These are phyloP conservation scores for Trichophyton schoenleinii DNA, from an alignment of 2,329 filamentous ascomycete species.

Conservation along the genomic window DNA sequence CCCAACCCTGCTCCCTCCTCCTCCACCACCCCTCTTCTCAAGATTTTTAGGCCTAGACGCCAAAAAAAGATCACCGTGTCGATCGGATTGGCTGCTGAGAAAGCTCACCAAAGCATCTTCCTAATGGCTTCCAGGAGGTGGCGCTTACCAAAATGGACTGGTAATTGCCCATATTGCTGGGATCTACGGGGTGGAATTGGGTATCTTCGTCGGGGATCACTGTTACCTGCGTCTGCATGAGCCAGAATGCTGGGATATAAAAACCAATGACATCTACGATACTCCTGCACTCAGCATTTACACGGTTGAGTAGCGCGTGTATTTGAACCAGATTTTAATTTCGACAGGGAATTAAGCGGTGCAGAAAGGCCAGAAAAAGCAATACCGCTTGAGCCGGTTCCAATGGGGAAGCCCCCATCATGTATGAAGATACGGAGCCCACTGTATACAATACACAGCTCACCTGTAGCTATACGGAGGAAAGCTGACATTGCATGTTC, in stretches of 20 bases:
- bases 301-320: neutral
- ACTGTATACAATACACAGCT: neutral
- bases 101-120: neutral
- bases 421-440: neutral
- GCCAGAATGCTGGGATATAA: neutral
- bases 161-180: neutral
- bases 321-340: neutral
- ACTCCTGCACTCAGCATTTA: neutral
- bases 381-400: neutral
- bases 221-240: neutral
- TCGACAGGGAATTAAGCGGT: neutral
- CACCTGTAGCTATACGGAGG: neutral
- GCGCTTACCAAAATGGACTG: neutral
- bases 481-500: constrained; percentile 1
- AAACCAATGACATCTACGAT: neutral
- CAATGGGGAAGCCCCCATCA: neutral
- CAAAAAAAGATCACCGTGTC: neutral
- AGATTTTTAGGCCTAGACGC: neutral
- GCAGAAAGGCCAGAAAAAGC: neutral
- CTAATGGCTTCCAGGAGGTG: neutral
- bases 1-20: neutral
- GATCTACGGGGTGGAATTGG: neutral
- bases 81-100: neutral
- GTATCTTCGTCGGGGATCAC: neutral
- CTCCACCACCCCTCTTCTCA: neutral